Conservation (phyloP, 2,329 filamentous ascomycete species). For the Trichoderma sp. region DNA sequence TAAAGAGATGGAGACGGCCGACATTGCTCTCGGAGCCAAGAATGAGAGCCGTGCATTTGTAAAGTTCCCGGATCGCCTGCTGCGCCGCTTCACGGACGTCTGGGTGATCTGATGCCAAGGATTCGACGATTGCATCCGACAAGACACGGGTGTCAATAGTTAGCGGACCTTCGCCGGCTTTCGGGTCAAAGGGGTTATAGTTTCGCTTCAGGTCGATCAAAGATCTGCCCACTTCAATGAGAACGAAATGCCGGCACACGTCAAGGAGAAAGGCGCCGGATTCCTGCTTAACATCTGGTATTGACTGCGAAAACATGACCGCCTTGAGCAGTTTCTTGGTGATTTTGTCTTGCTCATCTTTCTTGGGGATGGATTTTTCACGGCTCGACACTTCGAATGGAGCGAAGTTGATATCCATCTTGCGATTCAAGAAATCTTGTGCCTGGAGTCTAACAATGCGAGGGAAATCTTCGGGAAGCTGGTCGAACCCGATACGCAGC, state of each 20-base stretch:
- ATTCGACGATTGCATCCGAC: constrained; percentile 87
- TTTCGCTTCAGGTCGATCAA: constrained; percentile 77
- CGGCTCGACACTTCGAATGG: constrained; percentile 75
- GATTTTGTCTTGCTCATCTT: constrained; percentile 76
- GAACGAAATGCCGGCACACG: constrained; percentile 84
- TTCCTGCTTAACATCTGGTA: constrained; percentile 77
- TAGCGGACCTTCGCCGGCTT: constrained; percentile 82
- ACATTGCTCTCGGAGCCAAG: constrained; percentile 74
- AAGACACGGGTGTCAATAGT: constrained; percentile 85
- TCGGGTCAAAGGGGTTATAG: constrained; percentile 78
- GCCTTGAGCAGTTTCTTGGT: constrained; percentile 89
- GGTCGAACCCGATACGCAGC: constrained; percentile 83
- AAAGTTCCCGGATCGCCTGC: constrained; percentile 73
- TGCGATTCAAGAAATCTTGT: constrained; percentile 76
- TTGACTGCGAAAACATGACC: constrained; percentile 78
- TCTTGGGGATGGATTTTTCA: constrained; percentile 82
- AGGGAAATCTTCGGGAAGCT: constrained; percentile 84
- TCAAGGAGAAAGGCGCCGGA: constrained; percentile 76
- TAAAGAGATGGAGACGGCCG: constrained; percentile 80
- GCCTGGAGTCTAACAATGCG: constrained; percentile 84
- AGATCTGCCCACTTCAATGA: constrained; percentile 86
- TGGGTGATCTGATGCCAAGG: constrained; percentile 79
- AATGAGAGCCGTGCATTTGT: constrained; percentile 73
- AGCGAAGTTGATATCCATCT: constrained; percentile 69
- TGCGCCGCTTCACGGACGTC: constrained; percentile 82